Base-by-base conservation (phyloP, 768 basidiomycete species). In the Russula virescens region DNA sequence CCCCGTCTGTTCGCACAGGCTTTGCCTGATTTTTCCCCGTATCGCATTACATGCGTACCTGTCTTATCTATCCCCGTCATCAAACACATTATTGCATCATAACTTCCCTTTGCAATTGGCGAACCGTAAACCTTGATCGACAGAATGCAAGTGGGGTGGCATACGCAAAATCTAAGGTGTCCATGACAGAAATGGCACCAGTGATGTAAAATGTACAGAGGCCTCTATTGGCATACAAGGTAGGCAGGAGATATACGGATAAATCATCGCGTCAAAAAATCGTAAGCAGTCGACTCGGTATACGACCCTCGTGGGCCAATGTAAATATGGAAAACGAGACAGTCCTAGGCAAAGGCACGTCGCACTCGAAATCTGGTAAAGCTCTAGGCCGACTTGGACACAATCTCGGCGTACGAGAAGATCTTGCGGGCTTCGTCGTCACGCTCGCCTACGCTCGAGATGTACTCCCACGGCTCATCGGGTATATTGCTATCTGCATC, bases 381-480 rank as follows among this genome's bases (percentile, higher is more conserved):
- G 40, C 62, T 66, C 46, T 70, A 73, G 40, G 58, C 50, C 7
- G 62, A 34, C 59, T 66, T 65, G 52, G 68, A 66, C 11, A 64
- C 65, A 21, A 80, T 73, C 62, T 74, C 73, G 18, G 80, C 79
- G 63, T 83, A 83, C 46, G 81, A 79, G 31, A 71, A 71, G 14
- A 68, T 63, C 40, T 68, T 68, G 62, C 59, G 31, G 40, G 60
- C 56, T 63, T 67, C 68, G 62, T 75, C 75, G 46, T 77, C 76
- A 53, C 75, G 31, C 31, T 31, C 75, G 46, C 79, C 80, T 42
- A 72, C 74, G 42, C 69, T 71, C 55, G 74, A 75, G 48, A 85
- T 71, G 68, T 81, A 79, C 68, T 85, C 83, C 84, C 84, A 86
- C 40, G 81, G 78, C 66, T 86, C 84, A 61, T 83, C 82, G 21